Base-by-base conservation (phyloP, 768 basidiomycete species). In the Lentinula sp. region DNA sequence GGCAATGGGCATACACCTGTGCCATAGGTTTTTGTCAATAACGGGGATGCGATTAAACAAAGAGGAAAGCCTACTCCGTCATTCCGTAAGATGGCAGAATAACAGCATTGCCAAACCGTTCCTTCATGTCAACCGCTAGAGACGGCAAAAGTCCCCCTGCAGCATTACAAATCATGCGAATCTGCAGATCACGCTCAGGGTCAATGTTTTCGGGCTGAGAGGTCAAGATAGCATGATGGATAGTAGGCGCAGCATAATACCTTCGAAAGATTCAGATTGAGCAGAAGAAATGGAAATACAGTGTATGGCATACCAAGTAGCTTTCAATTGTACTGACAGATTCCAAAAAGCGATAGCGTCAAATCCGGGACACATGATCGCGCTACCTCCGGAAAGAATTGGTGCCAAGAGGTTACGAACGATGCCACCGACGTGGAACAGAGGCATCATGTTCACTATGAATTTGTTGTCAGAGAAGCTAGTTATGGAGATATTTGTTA, bases 61-160 rank as follows among this genome's bases (percentile, higher is more conserved):
- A 13, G 28, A 42, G 13, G 35, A 9, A 4, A 31, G 4, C 73
- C 48, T 58, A 76, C 75, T 82, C 80, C 18, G 81, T 81, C 81
- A 84, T 84, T 21, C 83, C 84, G 67, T 84, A 85, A 1, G 83
- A 84, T 23, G 84, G 84, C 8, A 84, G 71, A n/a, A 86, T 75
- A 8, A 77, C 76, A 2, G 83, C 82, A 32, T 74, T 75, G 21
- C 46, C 43, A 66, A 85, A 85, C 3, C 76, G 76, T 37, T 74
- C 65, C 67, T 78, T 78, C 42, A 85, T 70, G 57, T 76, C 71
- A 23, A 76, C 69, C 11, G 84, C 82, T 13, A 83, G 76, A 1
- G 80, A 78, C 4, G 84, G 83, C 0, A 81, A 70, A 15, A 86
- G 73, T 1, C 82, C 81, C 1, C 81, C 81, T 0, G 84, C 84